A percentile compares a stretch with the other conserved stretches of the same genome.
phyloP scores from a whole-genome alignment of 768 basidiomycete species.

The Tubosaeta sp. region DNA sequence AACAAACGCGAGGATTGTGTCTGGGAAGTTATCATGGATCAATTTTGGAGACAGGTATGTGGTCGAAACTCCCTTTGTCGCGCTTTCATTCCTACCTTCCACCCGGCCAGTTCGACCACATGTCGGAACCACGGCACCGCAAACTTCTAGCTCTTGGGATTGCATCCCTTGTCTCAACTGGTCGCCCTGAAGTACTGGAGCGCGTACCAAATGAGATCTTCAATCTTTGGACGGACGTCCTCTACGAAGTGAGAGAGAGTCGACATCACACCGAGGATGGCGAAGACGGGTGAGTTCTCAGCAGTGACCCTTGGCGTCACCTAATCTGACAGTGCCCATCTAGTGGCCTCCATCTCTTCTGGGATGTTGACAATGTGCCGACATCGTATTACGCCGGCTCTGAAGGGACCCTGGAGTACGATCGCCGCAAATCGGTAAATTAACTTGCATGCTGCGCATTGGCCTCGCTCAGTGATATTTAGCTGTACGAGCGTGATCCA shows the following conservation, averaged over 20 bases:
- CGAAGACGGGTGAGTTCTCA: conserved; percentile 31
- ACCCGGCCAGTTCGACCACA: conserved; percentile 72
- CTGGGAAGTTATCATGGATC: conserved; percentile 66
- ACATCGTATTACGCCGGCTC: conserved; percentile 56
- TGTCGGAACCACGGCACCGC: conserved; percentile 80
- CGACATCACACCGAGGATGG: conserved; percentile 35
- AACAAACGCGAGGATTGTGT: conserved; percentile 49
- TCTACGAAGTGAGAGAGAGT: conserved; percentile 81
- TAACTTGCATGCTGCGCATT: background rate
- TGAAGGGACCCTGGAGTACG: conserved; percentile 69
- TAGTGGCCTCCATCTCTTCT: conserved; percentile 51
- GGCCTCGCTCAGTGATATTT: conserved; percentile 10
- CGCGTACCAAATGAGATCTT: conserved; percentile 73
- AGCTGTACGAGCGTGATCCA: conserved; percentile 72
- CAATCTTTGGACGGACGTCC: conserved; percentile 85
- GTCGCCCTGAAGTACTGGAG: conserved; percentile 64
- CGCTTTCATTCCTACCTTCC: background rate
- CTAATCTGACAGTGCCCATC: background rate
- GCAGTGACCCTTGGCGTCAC: background rate
- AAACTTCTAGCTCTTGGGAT: conserved; percentile 84
- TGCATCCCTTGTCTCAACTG: conserved; percentile 72
- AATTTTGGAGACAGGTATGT: conserved; percentile 78
- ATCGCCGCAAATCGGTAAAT: conserved; percentile 68
- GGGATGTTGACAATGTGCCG: conserved; percentile 66
- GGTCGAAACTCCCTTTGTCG: background rate